These are phyloP conservation scores for Sphaerulina vaccinii DNA, from an alignment of 2,329 filamentous ascomycete genomes.

Conservation along the genomic window DNA sequence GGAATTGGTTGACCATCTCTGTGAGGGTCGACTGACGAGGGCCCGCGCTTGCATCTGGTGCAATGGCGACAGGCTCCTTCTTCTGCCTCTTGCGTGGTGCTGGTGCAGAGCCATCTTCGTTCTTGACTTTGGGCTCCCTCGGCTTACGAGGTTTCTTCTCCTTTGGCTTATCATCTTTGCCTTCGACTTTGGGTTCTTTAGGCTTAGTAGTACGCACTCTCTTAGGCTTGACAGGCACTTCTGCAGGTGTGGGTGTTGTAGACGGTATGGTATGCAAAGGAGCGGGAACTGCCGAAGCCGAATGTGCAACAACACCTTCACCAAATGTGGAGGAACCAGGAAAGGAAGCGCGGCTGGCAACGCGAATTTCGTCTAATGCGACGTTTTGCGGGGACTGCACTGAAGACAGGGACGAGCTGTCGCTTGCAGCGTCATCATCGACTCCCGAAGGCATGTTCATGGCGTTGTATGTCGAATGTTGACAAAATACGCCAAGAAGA, in stretches of 20 bases:
- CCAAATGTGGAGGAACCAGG: slow-evolving; percentile 26
- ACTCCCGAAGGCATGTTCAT: background rate
- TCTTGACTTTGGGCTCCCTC: slow-evolving; percentile 48
- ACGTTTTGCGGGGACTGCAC: slow-evolving; percentile 11
- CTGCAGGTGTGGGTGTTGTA: slow-evolving; percentile 37
- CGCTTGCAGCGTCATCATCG: slow-evolving; percentile 12
- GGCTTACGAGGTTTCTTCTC: slow-evolving; percentile 48
- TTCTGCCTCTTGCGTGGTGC: slow-evolving; percentile 51
- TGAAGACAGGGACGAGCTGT: slow-evolving; percentile 12
- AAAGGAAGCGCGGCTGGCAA: slow-evolving; percentile 5
- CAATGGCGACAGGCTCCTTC: slow-evolving; percentile 22
- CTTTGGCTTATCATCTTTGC: slow-evolving; percentile 42
- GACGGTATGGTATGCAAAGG: slow-evolving; percentile 20
- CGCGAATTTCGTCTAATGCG: slow-evolving; percentile 10
- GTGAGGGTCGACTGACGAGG: slow-evolving; percentile 43
- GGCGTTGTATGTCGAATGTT: background rate
- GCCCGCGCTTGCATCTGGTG: slow-evolving; percentile 22
- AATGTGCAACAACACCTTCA: slow-evolving; percentile 36
- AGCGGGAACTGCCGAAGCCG: slow-evolving; percentile 28
- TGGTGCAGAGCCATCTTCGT: slow-evolving; percentile 36
- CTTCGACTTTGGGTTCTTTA: slow-evolving; percentile 35
- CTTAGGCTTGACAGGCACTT: slow-evolving; percentile 39
- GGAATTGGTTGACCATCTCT: slow-evolving; percentile 40
- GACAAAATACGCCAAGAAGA: slow-evolving; percentile 9
- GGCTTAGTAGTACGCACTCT: slow-evolving; percentile 45